These are phyloP conservation scores for Aureobasidium sp. DNA, from an alignment of 2,329 filamentous ascomycete species.

Conservation along the genomic window DNA sequence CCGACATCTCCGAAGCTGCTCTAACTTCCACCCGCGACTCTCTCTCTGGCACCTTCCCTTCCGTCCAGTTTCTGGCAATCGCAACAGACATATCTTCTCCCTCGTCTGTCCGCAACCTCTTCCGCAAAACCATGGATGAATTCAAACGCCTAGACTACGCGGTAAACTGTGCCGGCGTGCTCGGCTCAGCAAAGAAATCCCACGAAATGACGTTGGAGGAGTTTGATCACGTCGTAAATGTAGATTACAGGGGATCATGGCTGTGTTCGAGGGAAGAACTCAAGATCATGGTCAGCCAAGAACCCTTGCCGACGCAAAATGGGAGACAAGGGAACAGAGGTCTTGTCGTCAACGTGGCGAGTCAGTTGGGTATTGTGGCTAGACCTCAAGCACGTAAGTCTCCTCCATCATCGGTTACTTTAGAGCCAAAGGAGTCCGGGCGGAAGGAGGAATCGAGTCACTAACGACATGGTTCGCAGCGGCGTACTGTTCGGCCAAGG, in stretches of 20 bases:
- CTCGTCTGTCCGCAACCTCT: slow-evolving; percentile 26
- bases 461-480: no score
- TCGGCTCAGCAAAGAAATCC: slow-evolving; percentile 30
- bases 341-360: slow-evolving; percentile 38
- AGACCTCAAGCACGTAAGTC: slow-evolving; percentile 34
- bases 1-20: slow-evolving; percentile 29
- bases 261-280: slow-evolving; percentile 36
- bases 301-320: slow-evolving; percentile 35
- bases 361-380: slow-evolving; percentile 35
- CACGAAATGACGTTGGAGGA: slow-evolving; percentile 28
- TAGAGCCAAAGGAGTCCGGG: no score
- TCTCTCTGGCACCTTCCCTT: slow-evolving; percentile 21
- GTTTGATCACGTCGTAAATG: slow-evolving; percentile 35
- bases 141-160: slow-evolving; percentile 40
- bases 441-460: no score
- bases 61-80: slow-evolving; percentile 21
- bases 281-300: slow-evolving; percentile 36
- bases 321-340: slow-evolving; percentile 32
- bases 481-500: slow-evolving; percentile 39
- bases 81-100: slow-evolving; percentile 31
- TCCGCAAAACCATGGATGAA: slow-evolving; percentile 25
- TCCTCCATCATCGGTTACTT: no score
- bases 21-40: slow-evolving; percentile 28
- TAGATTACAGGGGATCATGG: slow-evolving; percentile 41
- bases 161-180: slow-evolving; percentile 39